Conservation (phyloP, 805 yeast genomes). For the Allodekkera sacchari region DNA sequence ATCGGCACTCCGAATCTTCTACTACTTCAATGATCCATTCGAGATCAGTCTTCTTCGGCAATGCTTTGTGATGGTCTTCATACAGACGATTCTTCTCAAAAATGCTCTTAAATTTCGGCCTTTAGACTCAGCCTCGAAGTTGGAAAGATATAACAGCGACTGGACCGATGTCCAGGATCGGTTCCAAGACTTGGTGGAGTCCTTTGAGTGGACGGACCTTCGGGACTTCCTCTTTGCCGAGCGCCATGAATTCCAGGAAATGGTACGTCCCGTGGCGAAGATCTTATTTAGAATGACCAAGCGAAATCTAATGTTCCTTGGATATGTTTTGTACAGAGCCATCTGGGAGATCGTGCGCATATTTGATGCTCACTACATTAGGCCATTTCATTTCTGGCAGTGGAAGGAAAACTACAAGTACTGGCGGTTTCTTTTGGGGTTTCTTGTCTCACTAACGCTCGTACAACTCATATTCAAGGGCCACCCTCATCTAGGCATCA, state of each 20-base stretch:
- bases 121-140: slow-evolving; percentile 30
- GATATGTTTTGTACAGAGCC: slow-evolving; percentile 10
- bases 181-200: slow-evolving; percentile 12
- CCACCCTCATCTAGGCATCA: slow-evolving; percentile 21
- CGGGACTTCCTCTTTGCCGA: neutral
- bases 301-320: slow-evolving; percentile 10
- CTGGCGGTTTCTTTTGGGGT: slow-evolving; percentile 40
- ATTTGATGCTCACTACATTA: slow-evolving; percentile 60
- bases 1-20: slow-evolving; percentile 62
- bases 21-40: slow-evolving; percentile 72
- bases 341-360: slow-evolving; percentile 40
- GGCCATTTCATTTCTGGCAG: slow-evolving; percentile 77
- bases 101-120: slow-evolving; percentile 52
- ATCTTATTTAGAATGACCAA: slow-evolving; percentile 8
- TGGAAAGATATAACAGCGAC: slow-evolving; percentile 23
- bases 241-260: too few species aligned
- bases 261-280: too few species aligned
- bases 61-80: slow-evolving; percentile 74
- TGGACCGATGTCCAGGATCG: slow-evolving; percentile 24
- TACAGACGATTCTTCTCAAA: slow-evolving; percentile 58
- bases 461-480: slow-evolving; percentile 17
- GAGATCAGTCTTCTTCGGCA: slow-evolving; percentile 75
- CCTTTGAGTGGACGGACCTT: slow-evolving; percentile 5
- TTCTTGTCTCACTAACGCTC: slow-evolving; percentile 18
- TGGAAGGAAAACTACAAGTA: slow-evolving; percentile 38